Percentiles rank a stretch among this genome's conserved stretches.
Conservation (phyloP, 202 grass and related monocot species). For the Sporobolus alterniflorus region DNA sequence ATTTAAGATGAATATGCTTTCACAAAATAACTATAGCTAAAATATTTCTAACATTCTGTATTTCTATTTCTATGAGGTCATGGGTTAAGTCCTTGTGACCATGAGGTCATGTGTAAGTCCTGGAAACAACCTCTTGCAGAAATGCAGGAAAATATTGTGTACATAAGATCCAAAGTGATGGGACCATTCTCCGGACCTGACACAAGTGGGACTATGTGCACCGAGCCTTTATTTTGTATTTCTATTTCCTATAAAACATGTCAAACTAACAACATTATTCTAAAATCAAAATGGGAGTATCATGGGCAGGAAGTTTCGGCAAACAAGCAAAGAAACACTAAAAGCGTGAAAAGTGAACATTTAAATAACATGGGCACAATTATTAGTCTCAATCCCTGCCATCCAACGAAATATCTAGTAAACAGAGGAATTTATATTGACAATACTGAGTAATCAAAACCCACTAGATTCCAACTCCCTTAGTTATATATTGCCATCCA, state of each 20-base stretch:
- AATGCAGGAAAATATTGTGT: too few species aligned
- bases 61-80: background rate
- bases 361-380: background rate
- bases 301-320: background rate
- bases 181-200: too few species aligned
- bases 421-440: slow-evolving; percentile 15
- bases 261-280: background rate
- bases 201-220: too few species aligned
- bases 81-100: too few species aligned
- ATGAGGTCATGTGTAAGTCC: too few species aligned
- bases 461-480: slow-evolving; percentile 22
- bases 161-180: too few species aligned
- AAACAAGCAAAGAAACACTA: background rate
- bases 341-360: background rate
- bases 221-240: background rate
- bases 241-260: background rate
- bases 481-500: slow-evolving; percentile 9
- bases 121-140: too few species aligned
- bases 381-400: background rate
- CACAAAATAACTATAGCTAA: slow-evolving; percentile 13
- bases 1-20: slow-evolving; percentile 16
- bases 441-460: slow-evolving; percentile 12
- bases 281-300: background rate
- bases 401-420: background rate
- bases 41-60: background rate